Percentiles rank a stretch among this genome's conserved stretches.
Conservation (phyloP, 2,329 filamentous ascomycete genomes). For the Penicillium oxalicum region DNA sequence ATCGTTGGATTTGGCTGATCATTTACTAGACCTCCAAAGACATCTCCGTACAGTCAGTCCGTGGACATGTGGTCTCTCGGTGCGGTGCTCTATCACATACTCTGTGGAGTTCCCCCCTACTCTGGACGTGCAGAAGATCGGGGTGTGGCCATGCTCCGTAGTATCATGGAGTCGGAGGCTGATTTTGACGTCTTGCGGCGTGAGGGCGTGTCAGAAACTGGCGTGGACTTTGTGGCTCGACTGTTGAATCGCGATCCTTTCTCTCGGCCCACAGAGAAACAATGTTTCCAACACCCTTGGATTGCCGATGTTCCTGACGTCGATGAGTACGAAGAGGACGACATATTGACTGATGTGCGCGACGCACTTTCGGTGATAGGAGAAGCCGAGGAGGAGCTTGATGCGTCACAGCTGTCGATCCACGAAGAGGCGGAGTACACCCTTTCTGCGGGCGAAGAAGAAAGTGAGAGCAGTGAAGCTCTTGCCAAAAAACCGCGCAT, state of each 20-base stretch:
- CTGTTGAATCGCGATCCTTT: conserved; percentile 80
- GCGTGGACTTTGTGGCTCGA: conserved; percentile 66
- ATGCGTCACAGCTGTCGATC: conserved; percentile 61
- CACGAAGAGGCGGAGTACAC: conserved; percentile 38
- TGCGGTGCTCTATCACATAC: conserved; percentile 79
- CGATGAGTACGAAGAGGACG: conserved; percentile 59
- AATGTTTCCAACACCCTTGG: conserved; percentile 71
- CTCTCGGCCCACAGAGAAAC: conserved; percentile 64
- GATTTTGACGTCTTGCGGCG: conserved; percentile 59
- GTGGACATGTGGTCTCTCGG: conserved; percentile 96
- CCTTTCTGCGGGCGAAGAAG: conserved; percentile 28
- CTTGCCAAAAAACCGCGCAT: conserved; percentile 34
- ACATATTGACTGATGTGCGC: conserved; percentile 47
- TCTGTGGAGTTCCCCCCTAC: conserved; percentile 77
- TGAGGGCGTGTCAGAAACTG: conserved; percentile 56
- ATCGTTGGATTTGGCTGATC: conserved; percentile 11
- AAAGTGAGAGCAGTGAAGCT: conserved; percentile 30
- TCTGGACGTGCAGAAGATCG: conserved; percentile 68
- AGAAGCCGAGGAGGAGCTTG: conserved; percentile 39
- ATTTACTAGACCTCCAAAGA: conserved; percentile 38
- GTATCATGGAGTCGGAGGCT: conserved; percentile 73
- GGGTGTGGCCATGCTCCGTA: conserved; percentile 68
- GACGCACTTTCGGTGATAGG: conserved; percentile 32
- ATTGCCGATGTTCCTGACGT: conserved; percentile 51
- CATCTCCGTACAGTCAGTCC: conserved; percentile 74